These are phyloP conservation scores for Crithidia mellificae DNA, from an alignment of 208 protist genomes.

Conservation along the genomic window DNA sequence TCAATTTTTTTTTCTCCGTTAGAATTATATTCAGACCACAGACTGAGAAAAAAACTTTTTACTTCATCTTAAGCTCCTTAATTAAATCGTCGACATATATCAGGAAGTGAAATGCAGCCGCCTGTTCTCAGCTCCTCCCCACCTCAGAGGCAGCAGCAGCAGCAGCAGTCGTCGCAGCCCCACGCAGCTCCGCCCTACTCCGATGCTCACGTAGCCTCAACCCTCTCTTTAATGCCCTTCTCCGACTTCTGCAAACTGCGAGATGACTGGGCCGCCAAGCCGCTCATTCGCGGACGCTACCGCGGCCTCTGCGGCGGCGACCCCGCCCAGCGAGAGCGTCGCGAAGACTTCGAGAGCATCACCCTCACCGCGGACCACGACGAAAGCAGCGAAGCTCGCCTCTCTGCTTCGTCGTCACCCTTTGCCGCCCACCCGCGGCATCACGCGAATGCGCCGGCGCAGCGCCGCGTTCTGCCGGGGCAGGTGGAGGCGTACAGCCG, in stretches of 20 bases:
- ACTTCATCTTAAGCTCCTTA: too few relatives aligned
- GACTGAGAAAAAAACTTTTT: too few relatives aligned
- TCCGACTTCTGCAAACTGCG: slow-evolving; percentile 44
- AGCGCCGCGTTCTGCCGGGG: slow-evolving; percentile 7
- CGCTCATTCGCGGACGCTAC: slow-evolving; percentile 50
- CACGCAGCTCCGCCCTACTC: slow-evolving; percentile 16
- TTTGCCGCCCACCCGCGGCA: too few relatives aligned
- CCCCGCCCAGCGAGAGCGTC: slow-evolving; percentile 39
- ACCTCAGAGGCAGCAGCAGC: background rate
- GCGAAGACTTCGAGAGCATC: slow-evolving; percentile 50
- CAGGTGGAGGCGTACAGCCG: slow-evolving; percentile 75
- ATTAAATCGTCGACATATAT: too few relatives aligned
- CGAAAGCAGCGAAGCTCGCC: too few relatives aligned
- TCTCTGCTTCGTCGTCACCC: too few relatives aligned
- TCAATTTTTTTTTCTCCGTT: too few relatives aligned
- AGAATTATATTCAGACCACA: too few relatives aligned
- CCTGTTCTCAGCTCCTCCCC: background rate
- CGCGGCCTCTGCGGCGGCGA: slow-evolving; percentile 62
- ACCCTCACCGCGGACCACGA: too few relatives aligned
- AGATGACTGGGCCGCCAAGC: slow-evolving; percentile 30
- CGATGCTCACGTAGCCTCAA: slow-evolving; percentile 40
- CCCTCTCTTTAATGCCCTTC: slow-evolving; percentile 56
- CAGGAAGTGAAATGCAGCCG: slow-evolving; percentile 7
- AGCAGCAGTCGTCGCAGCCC: background rate
- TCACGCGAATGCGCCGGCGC: too few relatives aligned